phyloP scores from a whole-genome alignment of 495 filamentous ascomycete species.

The Aeminium ludgeri region DNA sequence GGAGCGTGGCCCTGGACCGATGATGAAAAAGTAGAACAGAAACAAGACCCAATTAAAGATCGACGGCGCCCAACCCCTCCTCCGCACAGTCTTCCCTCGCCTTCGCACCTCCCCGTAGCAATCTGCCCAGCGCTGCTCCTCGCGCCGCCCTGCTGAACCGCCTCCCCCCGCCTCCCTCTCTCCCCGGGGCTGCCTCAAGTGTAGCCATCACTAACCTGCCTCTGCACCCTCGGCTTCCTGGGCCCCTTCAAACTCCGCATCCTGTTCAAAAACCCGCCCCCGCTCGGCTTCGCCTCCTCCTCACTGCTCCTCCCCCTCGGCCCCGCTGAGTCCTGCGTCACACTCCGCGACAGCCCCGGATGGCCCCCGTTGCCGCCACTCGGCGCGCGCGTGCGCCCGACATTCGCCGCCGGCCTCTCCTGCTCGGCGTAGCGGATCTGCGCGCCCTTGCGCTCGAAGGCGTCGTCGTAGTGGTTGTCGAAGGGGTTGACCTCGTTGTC shows the following conservation, averaged over 20 bases:
- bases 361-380: slow-evolving; percentile 42
- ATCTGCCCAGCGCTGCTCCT: too few relatives aligned
- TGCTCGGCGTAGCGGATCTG: slow-evolving; percentile 38
- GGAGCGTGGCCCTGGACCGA: too few relatives aligned
- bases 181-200: too few relatives aligned
- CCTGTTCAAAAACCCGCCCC: slow-evolving; percentile 58
- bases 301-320: slow-evolving; percentile 52
- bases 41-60: background rate
- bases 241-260: slow-evolving; percentile 39
- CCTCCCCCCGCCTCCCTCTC: too few relatives aligned
- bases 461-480: slow-evolving; percentile 66
- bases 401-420: slow-evolving; percentile 20
- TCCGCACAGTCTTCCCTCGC: too few relatives aligned
- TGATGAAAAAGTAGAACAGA: background rate
- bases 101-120: too few relatives aligned
- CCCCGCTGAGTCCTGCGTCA: slow-evolving; percentile 9
- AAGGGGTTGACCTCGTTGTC: slow-evolving; percentile 61
- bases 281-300: slow-evolving; percentile 32
- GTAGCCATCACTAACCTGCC: slow-evolving; percentile 2
- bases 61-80: too few relatives aligned
- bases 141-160: too few relatives aligned
- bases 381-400: slow-evolving; percentile 34
- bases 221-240: slow-evolving; percentile 10
- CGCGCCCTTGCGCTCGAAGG: slow-evolving; percentile 52
- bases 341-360: slow-evolving; percentile 5